Percentiles rank a stretch among this genome's conserved stretches.
Conservation (phyloP, 768 basidiomycete genomes). For the Austroboletus festivus region DNA sequence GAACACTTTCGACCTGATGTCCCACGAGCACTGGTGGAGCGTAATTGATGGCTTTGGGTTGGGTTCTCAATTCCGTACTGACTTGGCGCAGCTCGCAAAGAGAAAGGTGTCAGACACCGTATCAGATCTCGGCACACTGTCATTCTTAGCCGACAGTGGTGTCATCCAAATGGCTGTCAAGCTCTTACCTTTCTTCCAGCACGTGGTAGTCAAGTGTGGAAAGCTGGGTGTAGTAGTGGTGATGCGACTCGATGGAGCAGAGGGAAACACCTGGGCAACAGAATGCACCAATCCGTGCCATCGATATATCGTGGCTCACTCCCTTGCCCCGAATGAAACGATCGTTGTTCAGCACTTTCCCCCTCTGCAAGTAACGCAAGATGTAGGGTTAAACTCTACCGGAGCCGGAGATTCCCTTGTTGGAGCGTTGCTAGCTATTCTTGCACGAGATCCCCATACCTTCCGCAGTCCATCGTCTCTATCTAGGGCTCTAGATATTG, state of each 20-base stretch:
- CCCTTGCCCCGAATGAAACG: constrained; percentile 41
- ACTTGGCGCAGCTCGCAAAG: constrained; percentile 59
- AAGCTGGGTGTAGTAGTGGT: constrained; percentile 59
- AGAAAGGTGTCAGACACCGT: constrained; percentile 40
- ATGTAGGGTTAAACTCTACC: constrained; percentile 64
- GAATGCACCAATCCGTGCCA: constrained; percentile 44
- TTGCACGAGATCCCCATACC: constrained; percentile 42
- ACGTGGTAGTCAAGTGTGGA: constrained; percentile 85
- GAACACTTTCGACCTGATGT: constrained; percentile 47
- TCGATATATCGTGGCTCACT: constrained; percentile 53
- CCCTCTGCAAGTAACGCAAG: constrained; percentile 40
- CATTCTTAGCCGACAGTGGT: constrained; percentile 67
- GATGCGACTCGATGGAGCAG: constrained; percentile 49
- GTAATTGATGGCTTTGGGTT: constrained; percentile 62
- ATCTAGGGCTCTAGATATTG: constrained; percentile 43
- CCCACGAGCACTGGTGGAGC: constrained; percentile 62
- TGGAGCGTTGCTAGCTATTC: constrained; percentile 71
- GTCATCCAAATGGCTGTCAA: constrained; percentile 77
- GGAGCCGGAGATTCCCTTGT: constrained; percentile 93
- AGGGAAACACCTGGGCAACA: constrained; percentile 47
- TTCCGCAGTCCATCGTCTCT: constrained; percentile 48
- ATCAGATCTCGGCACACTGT: constrained; percentile 43
- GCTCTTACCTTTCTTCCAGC: constrained; percentile 80
- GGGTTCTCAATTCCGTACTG: constrained; percentile 61
- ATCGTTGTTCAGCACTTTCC: constrained; percentile 76